Conservation (phyloP, 805 yeast genomes). For the Isabelozyma pseudorhagii region DNA sequence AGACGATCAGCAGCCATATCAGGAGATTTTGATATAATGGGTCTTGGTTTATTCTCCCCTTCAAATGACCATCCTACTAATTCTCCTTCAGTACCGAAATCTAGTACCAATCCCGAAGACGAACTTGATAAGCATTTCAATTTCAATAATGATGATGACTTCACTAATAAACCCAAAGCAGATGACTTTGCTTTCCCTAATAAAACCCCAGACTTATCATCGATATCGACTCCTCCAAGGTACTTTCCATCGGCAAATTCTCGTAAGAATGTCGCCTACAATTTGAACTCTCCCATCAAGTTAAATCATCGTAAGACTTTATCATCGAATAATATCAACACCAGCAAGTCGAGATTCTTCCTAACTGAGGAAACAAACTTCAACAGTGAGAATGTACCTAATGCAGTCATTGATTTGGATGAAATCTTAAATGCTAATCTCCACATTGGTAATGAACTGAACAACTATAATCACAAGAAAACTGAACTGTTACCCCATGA, state of each 20-base stretch:
- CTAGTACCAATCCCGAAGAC: constrained; percentile 4
- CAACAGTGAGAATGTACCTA: constrained; percentile 29
- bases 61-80: constrained; percentile 8
- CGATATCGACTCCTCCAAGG: constrained; percentile 11
- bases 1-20: constrained; percentile 85
- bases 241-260: constrained; percentile 10
- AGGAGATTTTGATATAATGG: constrained; percentile 68
- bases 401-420: constrained; percentile 40
- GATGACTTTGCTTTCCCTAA: constrained; percentile 29
- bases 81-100: background rate
- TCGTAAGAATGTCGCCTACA: constrained; percentile 6
- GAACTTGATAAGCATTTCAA: constrained; percentile 24
- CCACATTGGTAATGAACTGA: constrained; percentile 18
- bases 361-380: constrained; percentile 26
- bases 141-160: constrained; percentile 37
- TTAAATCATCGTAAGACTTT: constrained; percentile 20
- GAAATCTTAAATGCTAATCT: constrained; percentile 32
- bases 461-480: constrained; percentile 9
- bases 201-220: constrained; percentile 12
- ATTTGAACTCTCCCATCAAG: constrained; percentile 33
- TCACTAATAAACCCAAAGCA: constrained; percentile 15
- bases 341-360: constrained; percentile 22
- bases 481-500: constrained; percentile 20
- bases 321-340: constrained; percentile 11
- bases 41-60: constrained; percentile 34